phyloP scores from a whole-genome alignment of 441 rosid genomes.

The Rhodomyrtus psidioides region DNA sequence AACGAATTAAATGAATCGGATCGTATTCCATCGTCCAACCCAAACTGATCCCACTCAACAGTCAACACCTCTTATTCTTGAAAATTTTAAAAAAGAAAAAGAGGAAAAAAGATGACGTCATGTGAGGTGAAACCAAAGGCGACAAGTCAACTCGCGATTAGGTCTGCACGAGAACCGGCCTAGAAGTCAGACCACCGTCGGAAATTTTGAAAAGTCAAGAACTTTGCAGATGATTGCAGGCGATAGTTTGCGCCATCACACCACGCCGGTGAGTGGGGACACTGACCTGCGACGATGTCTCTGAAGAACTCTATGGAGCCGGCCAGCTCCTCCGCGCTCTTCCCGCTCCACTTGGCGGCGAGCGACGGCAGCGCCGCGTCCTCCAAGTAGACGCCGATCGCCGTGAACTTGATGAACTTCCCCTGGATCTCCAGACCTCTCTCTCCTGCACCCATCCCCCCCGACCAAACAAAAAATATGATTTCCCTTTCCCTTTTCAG shows the following conservation, averaged over 20 bases:
- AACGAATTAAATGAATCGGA: too few relatives aligned
- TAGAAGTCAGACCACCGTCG: neutral
- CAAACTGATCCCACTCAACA: too few relatives aligned
- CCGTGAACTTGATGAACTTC: slow-evolving; percentile 66
- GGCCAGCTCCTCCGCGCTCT: slow-evolving; percentile 37
- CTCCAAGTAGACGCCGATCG: slow-evolving; percentile 76
- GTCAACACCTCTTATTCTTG: rapidly evolving
- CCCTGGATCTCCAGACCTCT: slow-evolving; percentile 79
- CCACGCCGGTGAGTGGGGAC: too few relatives aligned
- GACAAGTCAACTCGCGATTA: neutral
- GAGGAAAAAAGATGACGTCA: neutral
- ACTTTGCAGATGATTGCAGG: neutral
- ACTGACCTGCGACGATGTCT: slow-evolving; percentile 74
- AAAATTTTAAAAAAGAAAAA: neutral
- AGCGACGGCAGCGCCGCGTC: slow-evolving; percentile 41
- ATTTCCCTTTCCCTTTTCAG: neutral
- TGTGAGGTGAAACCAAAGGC: neutral
- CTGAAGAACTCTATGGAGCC: slow-evolving; percentile 68
- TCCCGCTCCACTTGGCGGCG: slow-evolving; percentile 62
- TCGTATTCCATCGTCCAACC: too few relatives aligned
- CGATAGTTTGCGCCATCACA: too few relatives aligned
- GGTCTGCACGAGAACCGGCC: neutral
- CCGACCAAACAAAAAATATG: neutral
- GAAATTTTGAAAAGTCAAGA: neutral
- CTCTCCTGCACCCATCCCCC: slow-evolving; percentile 38